Conservation (phyloP, 306 rosid species). For the cucumber (Cucumis sativus) region DNA sequence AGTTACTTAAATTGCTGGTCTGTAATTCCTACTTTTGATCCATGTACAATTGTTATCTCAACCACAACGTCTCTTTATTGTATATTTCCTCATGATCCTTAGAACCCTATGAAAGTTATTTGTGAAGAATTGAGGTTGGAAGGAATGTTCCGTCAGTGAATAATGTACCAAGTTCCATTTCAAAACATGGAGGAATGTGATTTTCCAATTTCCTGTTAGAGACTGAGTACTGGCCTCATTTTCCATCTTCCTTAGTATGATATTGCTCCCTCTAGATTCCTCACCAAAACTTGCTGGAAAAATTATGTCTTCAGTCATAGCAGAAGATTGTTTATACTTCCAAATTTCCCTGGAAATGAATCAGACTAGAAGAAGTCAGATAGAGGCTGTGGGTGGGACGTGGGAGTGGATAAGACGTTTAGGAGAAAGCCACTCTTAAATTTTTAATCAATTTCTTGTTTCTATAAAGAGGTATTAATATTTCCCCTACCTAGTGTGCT, state of each 20-base stretch:
- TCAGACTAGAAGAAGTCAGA: neutral
- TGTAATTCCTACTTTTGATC: neutral
- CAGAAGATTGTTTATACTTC: neutral
- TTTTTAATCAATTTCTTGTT: neutral
- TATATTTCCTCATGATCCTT: neutral
- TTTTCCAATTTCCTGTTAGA: no score
- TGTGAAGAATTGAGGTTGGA: no score
- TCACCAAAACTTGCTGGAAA: no score
- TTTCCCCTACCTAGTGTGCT: neutral
- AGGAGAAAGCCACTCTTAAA: neutral
- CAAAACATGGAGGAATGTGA: no score
- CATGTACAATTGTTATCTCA: neutral
- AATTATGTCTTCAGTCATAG: neutral
- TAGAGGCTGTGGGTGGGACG: neutral
- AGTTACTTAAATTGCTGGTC: neutral
- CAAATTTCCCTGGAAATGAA: neutral
- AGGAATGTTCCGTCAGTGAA: no score
- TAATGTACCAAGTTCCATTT: no score
- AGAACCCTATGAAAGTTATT: neutral
- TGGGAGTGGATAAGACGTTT: neutral
- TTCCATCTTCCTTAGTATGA: no score
- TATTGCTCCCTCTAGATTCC: no score
- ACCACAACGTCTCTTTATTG: neutral
- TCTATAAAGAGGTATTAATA: neutral
- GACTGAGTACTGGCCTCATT: no score